Base-by-base conservation (phyloP, 768 basidiomycete genomes). In the Collybia mongolica region DNA sequence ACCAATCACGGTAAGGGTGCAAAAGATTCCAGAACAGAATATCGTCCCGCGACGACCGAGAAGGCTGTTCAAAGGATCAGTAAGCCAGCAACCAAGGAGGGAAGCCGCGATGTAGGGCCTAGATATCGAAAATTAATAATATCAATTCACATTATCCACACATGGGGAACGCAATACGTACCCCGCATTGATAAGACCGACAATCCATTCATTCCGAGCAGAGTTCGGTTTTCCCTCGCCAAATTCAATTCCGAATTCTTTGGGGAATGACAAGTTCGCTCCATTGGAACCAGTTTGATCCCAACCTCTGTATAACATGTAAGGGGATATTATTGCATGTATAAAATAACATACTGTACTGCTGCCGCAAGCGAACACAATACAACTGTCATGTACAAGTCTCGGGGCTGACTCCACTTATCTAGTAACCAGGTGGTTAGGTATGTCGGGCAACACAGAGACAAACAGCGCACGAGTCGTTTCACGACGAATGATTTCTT, bases 101-200 rank as follows among this genome's bases (percentile, higher is more conserved):
- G 70, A 64, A 42, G 74, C 70, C 3, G 65, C 72, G 35, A 79
- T 69, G 59, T 77, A 80, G 9, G 69, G 72, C 12, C 69, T 70
- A 9, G 51, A 42, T 40, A 41, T 48, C 35, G 4, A 40, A 19
- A 35, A 37, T 20, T n/a, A 19, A 40, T 19, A n/a, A 14, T 40
- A 40, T 40, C 7, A 8, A 40, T 7, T 26, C 7, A 7, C 24
- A 26, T 7, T 26, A 7, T 26, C 24, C 24, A 26, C 28, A 29
- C n/a, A 23, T 32, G 11, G 11, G 8, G 22, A 19, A 38, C 36
- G 17, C n/a, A 19, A 44, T 39, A 46, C 67, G 52, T 56, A 74
- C 69, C 68, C 87, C 18, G 85, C 73, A 59, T 89, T 89, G 48
- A 90, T 76, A 39, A 87, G 63, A 22, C 88, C 88, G 19, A 89